Evolutionary conservation across 306 rosid species (phyloP), one percentile per base, ranked within the genome.

Genomic region (Quercus mongolica): DNA sequence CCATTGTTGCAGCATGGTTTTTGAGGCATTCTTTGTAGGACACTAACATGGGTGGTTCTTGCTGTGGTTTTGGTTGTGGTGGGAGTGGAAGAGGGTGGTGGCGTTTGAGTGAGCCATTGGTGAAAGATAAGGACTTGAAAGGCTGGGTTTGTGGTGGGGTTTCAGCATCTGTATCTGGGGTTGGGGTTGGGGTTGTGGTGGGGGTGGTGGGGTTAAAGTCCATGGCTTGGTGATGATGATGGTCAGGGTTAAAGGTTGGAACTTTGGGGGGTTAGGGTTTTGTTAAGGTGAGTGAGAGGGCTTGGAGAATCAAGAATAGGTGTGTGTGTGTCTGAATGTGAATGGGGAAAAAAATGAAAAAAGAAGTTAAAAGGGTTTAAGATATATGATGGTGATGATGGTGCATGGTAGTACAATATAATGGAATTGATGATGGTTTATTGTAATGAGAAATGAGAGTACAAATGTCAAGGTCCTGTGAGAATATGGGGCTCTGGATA

Each of bases 1-100:
- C 98, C 26, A 92, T 73, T 71, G 70, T 59, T 13, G 97, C 98
- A 5, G 98, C 98, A 58, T 94, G 98, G 82, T 94, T 94, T 74
- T 92, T 92, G 68, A 92, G 92, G 67, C 99, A 94, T 74, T 92
- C 97, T 25, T 84, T 89, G 92, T 92, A 94, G 20, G 78, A 73
- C 28, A 78, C 88, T 12, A 49, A 80, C 67, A 51, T 49, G 23
- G 75, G 33, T 0, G 79, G 74, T 11, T 74, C 73, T 14, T n/a
- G 74, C 0, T n/a, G 82, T 1, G 77, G 54, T 49, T 49, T 72
- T 14, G 23, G 73, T 0, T 18, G 82, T 1, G 13, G 64, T 28
- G 51, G 74, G 31, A 26, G 59, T 56, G 13, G 83, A 23, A 38
- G 72, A 14, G 71, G 71, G 44, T 72, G 76, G 76, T 82, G 89